Evolutionary conservation across 2,329 filamentous ascomycete genomes (phyloP).

Genomic region (Mollisiaceae sp.): DNA sequence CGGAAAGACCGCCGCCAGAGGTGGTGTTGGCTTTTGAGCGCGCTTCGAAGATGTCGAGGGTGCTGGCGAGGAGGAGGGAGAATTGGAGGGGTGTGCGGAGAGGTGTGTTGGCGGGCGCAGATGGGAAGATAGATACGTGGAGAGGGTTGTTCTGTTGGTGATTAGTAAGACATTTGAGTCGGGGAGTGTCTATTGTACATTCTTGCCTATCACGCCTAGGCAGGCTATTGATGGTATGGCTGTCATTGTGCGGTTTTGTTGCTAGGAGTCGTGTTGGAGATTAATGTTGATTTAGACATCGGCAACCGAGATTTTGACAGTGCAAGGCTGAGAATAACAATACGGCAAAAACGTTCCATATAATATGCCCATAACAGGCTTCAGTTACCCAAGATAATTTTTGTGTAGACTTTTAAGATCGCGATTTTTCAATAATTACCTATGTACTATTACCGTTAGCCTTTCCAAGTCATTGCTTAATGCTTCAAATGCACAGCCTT

Average conservation of each 20-base stretch:
- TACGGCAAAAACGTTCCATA: not conserved
- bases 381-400: not conserved
- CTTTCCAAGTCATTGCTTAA: not conserved
- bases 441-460: not conserved
- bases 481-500: slow-evolving; percentile 20
- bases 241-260: slow-evolving; percentile 47
- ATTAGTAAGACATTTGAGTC: not conserved
- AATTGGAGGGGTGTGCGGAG: slow-evolving; percentile 83
- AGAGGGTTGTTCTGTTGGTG: slow-evolving; percentile 87
- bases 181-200: slow-evolving; percentile 59
- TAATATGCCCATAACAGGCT: not conserved
- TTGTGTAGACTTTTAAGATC: not conserved
- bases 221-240: slow-evolving; percentile 84
- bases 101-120: slow-evolving; percentile 50
- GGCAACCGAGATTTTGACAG: not conserved
- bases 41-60: slow-evolving; percentile 91
- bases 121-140: slow-evolving; percentile 86
- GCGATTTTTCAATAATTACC: not conserved
- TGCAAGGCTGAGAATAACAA: slow-evolving; percentile 9
- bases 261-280: slow-evolving; percentile 1
- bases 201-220: slow-evolving; percentile 90
- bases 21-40: slow-evolving; percentile 73
- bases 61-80: slow-evolving; percentile 87
- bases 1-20: slow-evolving; percentile 61
- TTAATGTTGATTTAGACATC: slow-evolving; percentile 14